Base-by-base conservation (phyloP, 106 monocot species). In the Hemerocallis citrina region DNA sequence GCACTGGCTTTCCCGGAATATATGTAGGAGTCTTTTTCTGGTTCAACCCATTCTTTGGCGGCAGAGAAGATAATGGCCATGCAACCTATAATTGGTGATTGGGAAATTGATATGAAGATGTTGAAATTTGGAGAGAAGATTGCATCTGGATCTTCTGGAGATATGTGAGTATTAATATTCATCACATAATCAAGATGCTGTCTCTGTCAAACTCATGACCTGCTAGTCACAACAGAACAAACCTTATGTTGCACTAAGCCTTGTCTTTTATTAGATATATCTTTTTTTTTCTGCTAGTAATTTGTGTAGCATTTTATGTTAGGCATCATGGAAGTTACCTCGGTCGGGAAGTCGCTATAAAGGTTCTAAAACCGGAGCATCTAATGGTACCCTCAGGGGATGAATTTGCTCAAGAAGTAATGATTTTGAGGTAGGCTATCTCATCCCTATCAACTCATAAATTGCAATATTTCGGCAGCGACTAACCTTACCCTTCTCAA, bases 331-430 rank as follows among this genome's bases (percentile, higher is more conserved):
- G 84, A 64, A 69, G 32, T 75, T 91, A 91, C 50, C 56, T 72
- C 36, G 84, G 87, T 16, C 74, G 75, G 68, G 91, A 98, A 55
- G 96, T 98, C 74, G 96, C 96, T 19, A 68, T 93, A 24, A 93
- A 93, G 72, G 43, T 93, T 71, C 65, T 93, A 27, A 81, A 80
- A 75, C 70, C 76, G 49, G 88, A 93, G 67, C 79, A 93, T 71
- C 56, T 84, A 46, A 81, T 61, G 59, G 58, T 76, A 47, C 49
- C 70, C 71, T 56, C 79, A 6, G 55, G 64, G 45, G 41, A 33
- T n/a, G 92, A 88, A 70, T 93, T 93, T 49, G 61, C 74, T 59
- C 84, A 88, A 76, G 92, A 93, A 87, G 81, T 88, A 46, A 64
- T 35, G 33, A 79, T 93, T 46, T 59, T 93, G 69, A 93, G 88